Evolutionary conservation across 495 filamentous ascomycete species (phyloP).

Genomic region (Margaritispora aquatica): DNA sequence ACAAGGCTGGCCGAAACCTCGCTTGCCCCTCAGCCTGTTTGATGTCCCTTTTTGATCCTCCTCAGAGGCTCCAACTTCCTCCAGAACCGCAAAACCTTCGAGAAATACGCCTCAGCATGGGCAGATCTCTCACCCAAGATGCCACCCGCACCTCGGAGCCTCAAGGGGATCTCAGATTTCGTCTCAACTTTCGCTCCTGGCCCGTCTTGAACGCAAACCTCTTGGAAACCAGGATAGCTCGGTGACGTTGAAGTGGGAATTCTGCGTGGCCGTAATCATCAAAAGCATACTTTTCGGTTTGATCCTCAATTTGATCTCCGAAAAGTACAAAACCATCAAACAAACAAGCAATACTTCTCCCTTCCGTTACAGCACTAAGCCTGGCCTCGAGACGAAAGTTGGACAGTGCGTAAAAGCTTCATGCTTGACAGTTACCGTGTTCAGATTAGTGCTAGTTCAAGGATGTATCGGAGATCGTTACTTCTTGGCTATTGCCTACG

Average conservation of each 20-base stretch:
- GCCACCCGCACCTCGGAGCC: conserved; percentile 1
- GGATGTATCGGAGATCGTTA: not conserved
- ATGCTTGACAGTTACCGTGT: conserved; percentile 14
- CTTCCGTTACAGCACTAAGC: not conserved
- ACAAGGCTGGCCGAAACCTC: conserved; percentile 23
- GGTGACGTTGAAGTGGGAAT: not conserved
- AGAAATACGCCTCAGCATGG: not conserved
- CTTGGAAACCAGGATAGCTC: not conserved
- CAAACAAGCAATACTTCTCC: conserved; percentile 16
- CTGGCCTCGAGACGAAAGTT: conserved; percentile 8
- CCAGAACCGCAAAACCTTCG: not conserved
- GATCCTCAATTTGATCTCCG: conserved; percentile 11
- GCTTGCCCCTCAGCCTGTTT: conserved; percentile 25
- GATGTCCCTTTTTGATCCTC: conserved; percentile 1
- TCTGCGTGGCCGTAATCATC: not conserved
- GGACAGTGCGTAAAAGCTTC: conserved; percentile 20
- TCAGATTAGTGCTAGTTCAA: not conserved
- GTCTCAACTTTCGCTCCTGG: conserved; percentile 17
- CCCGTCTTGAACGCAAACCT: not conserved
- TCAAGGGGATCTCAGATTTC: conserved; percentile 12
- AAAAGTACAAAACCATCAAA: conserved; percentile 2
- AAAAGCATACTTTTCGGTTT: conserved; percentile 1
- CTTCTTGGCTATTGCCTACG: conserved; percentile 11
- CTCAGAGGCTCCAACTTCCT: not conserved
- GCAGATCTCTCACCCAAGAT: not conserved